Evolutionary conservation across 768 basidiomycete genomes (phyloP).

Genomic region (Guyanaporus albipodus): DNA sequence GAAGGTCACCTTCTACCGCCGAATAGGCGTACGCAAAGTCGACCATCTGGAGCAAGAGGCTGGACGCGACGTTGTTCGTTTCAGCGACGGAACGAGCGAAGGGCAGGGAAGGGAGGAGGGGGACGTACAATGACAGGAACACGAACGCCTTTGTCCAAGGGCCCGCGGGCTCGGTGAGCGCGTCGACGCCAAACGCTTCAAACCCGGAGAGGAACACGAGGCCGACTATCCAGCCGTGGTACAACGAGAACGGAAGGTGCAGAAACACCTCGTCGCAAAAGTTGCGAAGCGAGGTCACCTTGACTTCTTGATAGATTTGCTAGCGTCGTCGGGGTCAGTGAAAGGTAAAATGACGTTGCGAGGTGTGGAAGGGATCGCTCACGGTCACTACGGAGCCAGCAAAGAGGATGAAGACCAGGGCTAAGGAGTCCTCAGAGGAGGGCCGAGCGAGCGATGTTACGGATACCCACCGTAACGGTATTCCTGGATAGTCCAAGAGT

Average conservation of each 20-base stretch:
- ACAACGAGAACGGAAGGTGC: constrained; percentile 72
- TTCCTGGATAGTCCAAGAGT: constrained; percentile 52
- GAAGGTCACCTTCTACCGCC: constrained; percentile 60
- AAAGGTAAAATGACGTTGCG: neutral
- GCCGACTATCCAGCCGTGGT: constrained; percentile 57
- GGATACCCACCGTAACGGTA: constrained; percentile 39
- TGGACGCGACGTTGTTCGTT: constrained; percentile 7
- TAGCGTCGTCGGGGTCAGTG: constrained; percentile 4
- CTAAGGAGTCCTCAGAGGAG: constrained; percentile 22
- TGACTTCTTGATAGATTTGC: constrained; percentile 67
- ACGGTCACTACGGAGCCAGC: constrained; percentile 52
- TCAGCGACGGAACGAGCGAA: neutral
- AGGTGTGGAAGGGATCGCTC: neutral
- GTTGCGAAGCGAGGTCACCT: constrained; percentile 47
- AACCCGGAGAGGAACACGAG: constrained; percentile 53
- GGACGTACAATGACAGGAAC: constrained; percentile 50
- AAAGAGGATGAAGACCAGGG: constrained; percentile 40
- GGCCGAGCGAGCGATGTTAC: neutral
- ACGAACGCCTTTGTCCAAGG: constrained; percentile 61
- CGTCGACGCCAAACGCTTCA: constrained; percentile 59
- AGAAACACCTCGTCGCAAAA: constrained; percentile 58
- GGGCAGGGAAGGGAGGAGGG: neutral
- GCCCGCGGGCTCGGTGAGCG: constrained; percentile 46
- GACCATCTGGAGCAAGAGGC: constrained; percentile 54
- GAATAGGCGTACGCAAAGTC: constrained; percentile 66